A percentile compares a stretch with the other conserved stretches of the same genome.
Conservation (phyloP, 106 monocot genomes). For the Platanthera guangdongensis region DNA sequence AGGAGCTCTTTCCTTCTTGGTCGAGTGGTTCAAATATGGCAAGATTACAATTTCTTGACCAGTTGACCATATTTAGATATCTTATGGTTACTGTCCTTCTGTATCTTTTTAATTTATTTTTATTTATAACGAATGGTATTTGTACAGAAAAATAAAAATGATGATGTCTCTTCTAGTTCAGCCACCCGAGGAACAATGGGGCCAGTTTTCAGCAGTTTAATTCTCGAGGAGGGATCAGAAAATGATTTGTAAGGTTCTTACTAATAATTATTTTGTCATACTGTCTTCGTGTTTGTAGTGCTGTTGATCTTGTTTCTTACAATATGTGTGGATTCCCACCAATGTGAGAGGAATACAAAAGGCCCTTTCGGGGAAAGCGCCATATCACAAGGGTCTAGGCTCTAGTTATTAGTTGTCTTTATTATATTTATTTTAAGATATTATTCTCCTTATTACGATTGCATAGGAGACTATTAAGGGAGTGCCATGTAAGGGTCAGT, state of each 20-base stretch:
- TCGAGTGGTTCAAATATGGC: constrained; percentile 39
- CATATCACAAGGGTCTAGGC: no score
- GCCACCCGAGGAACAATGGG: constrained; percentile 73
- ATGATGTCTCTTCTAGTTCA: constrained; percentile 23
- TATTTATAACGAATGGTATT: background rate
- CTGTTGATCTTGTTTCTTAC: background rate
- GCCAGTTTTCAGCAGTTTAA: constrained; percentile 90
- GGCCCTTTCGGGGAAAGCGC: no score
- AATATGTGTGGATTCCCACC: no score
- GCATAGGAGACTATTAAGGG: no score
- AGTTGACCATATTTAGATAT: constrained; percentile 8
- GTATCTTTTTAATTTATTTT: background rate
- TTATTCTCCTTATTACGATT: no score
- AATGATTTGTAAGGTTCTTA: constrained; percentile 53
- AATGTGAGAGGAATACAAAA: no score
- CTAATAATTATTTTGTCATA: background rate
- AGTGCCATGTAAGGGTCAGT: no score
- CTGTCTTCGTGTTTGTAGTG: background rate
- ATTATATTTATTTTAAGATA: no score
- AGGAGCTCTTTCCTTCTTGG: constrained; percentile 78
- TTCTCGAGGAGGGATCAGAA: constrained; percentile 61
- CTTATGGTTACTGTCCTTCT: background rate
- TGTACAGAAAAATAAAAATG: constrained; percentile 47
- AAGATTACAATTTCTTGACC: constrained; percentile 18
- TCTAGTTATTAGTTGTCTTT: no score